Conservation (phyloP, 164 flowering plant species). For the Liriodendron chinense region DNA sequence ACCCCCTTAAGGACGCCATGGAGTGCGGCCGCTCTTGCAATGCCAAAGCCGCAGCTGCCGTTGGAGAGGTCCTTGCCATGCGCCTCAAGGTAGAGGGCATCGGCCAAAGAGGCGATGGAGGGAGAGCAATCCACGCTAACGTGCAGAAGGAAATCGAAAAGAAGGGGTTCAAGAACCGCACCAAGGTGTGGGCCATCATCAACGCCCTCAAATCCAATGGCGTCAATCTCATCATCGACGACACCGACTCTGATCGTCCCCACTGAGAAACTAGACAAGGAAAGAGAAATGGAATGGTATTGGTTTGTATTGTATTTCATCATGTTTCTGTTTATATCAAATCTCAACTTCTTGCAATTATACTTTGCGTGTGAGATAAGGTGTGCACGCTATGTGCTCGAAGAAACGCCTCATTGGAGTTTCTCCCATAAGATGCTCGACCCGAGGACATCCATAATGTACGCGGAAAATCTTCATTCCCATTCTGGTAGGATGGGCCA, state of each 20-base stretch:
- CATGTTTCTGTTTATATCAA: too few species aligned
- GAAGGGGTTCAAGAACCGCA: constrained; percentile 65
- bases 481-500: too few species aligned
- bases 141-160: constrained; percentile 75
- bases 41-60: constrained; percentile 82
- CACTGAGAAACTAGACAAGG: neutral
- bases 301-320: too few species aligned
- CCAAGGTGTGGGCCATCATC: constrained; percentile 86
- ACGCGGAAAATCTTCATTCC: too few species aligned
- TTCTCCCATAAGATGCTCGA: too few species aligned
- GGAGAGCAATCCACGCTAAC: constrained; percentile 66
- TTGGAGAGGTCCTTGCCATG: constrained; percentile 94
- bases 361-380: neutral
- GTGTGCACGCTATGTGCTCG: constrained; percentile 2
- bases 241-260: constrained; percentile 14
- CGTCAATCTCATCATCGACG: constrained; percentile 63
- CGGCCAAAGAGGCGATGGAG: constrained; percentile 49
- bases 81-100: constrained; percentile 86
- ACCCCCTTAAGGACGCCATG: constrained; percentile 55
- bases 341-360: too few species aligned
- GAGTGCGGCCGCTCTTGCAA: constrained; percentile 86
- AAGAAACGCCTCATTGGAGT: neutral
- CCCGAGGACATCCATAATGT: too few species aligned
- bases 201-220: constrained; percentile 75
- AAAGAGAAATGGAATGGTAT: too few species aligned